These are phyloP conservation scores for Ophiocordyceps sinensis DNA, from an alignment of 2,329 filamentous ascomycete species.

Conservation along the genomic window DNA sequence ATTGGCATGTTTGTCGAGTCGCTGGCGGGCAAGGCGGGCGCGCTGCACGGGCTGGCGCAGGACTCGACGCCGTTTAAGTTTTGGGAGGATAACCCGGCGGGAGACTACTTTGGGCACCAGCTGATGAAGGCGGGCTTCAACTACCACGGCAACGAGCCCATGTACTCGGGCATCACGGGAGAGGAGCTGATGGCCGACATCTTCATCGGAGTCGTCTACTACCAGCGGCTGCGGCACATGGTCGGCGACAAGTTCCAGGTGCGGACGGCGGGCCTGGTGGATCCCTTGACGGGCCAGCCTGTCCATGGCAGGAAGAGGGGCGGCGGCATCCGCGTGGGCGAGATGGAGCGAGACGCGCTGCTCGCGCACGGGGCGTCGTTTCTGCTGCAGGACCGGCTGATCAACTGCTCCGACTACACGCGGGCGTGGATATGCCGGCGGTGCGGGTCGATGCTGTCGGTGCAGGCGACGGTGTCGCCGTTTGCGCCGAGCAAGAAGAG, in stretches of 20 bases:
- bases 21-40: conserved; percentile 84
- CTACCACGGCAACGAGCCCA: conserved; percentile 95
- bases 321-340: conserved; percentile 95
- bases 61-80: conserved; percentile 94
- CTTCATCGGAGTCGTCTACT: conserved; percentile 94
- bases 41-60: conserved; percentile 88
- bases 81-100: conserved; percentile 80
- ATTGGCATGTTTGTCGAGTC: conserved; percentile 99
- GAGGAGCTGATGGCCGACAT: conserved; percentile 91
- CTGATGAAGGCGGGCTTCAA: conserved; percentile 92
- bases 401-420: conserved; percentile 94
- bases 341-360: conserved; percentile 96
- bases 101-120: conserved; percentile 92
- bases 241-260: conserved; percentile 99
- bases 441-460: conserved; percentile 84
- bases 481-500: conserved; percentile 47
- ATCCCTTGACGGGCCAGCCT: conserved; percentile 80
- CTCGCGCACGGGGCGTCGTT: conserved; percentile 93
- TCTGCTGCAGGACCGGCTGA: conserved; percentile 81
- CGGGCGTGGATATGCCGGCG: conserved; percentile 77
- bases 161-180: conserved; percentile 95
- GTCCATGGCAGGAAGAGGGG: conserved; percentile 95
- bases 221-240: conserved; percentile 97
- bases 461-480: conserved; percentile 61
- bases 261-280: conserved; percentile 85